These are phyloP conservation scores for Cinnamomum micranthum DNA, from an alignment of 164 flowering plant genomes.

Conservation along the genomic window DNA sequence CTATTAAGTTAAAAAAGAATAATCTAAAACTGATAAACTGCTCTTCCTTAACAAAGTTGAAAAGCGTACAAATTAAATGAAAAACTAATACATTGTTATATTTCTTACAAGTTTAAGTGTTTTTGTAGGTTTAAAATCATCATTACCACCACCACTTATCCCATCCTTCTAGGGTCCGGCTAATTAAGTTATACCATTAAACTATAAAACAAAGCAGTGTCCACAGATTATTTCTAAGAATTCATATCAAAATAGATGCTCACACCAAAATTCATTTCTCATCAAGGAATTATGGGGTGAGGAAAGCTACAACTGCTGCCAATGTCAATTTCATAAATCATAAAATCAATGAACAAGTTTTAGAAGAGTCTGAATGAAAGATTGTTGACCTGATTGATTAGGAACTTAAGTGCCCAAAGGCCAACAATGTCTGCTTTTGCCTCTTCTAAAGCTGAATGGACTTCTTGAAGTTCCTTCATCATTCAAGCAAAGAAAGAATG, in stretches of 20 bases:
- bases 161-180: too few species aligned
- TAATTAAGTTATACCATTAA: too few species aligned
- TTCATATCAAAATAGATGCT: neutral
- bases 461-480: slow-evolving; percentile 86
- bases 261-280: neutral
- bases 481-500: slow-evolving; percentile 13
- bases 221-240: neutral
- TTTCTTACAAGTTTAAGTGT: neutral
- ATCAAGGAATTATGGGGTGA: too few species aligned
- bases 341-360: neutral
- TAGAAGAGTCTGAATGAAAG: neutral
- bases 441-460: slow-evolving; percentile 91
- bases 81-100: too few species aligned
- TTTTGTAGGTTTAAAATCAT: neutral
- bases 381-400: slow-evolving; percentile 57
- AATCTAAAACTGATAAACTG: too few species aligned
- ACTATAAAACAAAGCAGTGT: too few species aligned
- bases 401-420: slow-evolving; percentile 85
- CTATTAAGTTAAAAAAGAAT: too few species aligned
- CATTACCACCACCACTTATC: neutral
- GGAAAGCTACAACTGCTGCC: neutral
- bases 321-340: neutral
- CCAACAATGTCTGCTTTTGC: slow-evolving; percentile 99
- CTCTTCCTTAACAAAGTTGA: neutral
- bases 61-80: neutral